Conservation (phyloP, 2,329 filamentous ascomycete species). For the Periconia sp. region DNA sequence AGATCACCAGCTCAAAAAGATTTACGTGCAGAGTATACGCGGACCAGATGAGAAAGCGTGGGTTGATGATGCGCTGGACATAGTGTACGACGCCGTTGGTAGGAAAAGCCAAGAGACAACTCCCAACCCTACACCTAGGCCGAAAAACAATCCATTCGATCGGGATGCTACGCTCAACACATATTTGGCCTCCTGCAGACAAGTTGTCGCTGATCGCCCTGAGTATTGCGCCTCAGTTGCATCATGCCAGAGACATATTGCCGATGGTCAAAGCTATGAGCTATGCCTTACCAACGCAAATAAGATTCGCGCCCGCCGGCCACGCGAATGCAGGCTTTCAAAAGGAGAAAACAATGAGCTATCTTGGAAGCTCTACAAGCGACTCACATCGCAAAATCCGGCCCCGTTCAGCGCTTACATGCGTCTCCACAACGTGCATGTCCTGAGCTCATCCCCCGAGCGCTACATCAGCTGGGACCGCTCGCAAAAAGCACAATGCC, state of each 20-base stretch:
- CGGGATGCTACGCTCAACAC: conserved; percentile 29
- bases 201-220: conserved; percentile 14
- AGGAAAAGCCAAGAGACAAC: conserved; percentile 37
- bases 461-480: conserved; percentile 78
- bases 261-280: conserved; percentile 83
- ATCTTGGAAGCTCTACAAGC: conserved; percentile 74
- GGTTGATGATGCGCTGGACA: conserved; percentile 49
- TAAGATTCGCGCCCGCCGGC: conserved; percentile 55
- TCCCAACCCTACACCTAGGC: conserved; percentile 30
- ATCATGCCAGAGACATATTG: conserved; percentile 72
- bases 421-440: conserved; percentile 65
- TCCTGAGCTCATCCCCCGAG: conserved; percentile 86
- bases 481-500: conserved; percentile 72
- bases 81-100: conserved; percentile 35
- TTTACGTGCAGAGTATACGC: conserved; percentile 73
- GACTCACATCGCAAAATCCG: conserved; percentile 73
- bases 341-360: conserved; percentile 40
- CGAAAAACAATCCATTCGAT: conserved; percentile 39
- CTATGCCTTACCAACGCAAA: conserved; percentile 82
- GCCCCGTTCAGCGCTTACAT: conserved; percentile 87
- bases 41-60: conserved; percentile 51
- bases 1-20: conserved; percentile 68
- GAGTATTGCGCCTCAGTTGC: conserved; percentile 71
- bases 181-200: conserved; percentile 32
- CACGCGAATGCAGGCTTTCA: conserved; percentile 31